Conservation (phyloP, 495 filamentous ascomycete genomes). For the Stereocaulon alpinum region DNA sequence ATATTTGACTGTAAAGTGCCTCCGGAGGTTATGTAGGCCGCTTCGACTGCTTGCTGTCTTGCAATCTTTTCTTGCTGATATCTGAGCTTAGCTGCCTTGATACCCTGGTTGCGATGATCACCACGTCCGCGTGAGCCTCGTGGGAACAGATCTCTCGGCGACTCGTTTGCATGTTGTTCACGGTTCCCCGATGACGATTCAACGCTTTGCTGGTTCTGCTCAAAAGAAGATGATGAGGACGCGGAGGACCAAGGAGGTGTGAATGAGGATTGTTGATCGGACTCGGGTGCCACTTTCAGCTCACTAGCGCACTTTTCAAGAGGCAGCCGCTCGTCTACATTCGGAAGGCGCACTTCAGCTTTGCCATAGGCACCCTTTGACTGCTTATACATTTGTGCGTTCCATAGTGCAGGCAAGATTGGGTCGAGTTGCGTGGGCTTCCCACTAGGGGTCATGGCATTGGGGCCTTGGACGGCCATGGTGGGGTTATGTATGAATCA, state of each 20-base stretch:
- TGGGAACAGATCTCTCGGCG: not conserved
- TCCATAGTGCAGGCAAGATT: not conserved
- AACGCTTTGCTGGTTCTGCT: not conserved
- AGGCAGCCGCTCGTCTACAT: not conserved
- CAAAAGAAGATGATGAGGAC: not conserved
- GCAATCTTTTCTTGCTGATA: not conserved
- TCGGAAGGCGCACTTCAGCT: conserved; percentile 1
- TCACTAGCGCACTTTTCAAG: conserved; percentile 7
- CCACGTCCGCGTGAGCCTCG: not conserved
- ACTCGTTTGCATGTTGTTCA: not conserved
- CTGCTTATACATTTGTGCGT: not conserved
- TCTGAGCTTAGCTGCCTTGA: not conserved
- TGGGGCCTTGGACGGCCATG: not conserved
- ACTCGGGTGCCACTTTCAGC: not conserved
- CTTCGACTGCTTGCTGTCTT: not conserved
- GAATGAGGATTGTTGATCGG: conserved; percentile 2
- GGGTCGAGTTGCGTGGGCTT: not conserved
- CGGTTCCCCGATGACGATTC: not conserved
- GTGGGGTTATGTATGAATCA: not conserved
- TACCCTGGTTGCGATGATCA: not conserved
- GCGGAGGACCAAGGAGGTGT: not conserved
- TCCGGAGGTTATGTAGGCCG: not conserved
- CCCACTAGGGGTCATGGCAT: not conserved
- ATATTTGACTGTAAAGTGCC: not conserved
- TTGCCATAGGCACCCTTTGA: not conserved